phyloP scores from a whole-genome alignment of 1,284 basidiomycete species.

The Bjerkandera adusta region DNA sequence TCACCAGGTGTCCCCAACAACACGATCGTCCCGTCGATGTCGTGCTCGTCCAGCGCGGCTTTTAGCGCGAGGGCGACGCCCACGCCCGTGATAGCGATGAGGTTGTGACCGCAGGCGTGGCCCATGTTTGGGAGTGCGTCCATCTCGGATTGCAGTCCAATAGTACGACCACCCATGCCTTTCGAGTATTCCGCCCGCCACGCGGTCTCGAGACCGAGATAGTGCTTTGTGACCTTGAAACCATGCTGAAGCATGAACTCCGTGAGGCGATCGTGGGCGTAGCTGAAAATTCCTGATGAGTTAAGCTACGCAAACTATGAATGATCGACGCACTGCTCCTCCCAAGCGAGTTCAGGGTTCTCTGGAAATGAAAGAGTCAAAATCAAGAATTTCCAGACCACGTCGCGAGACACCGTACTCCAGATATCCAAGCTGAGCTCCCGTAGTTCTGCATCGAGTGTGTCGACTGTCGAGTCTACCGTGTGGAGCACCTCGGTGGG shows the following conservation, averaged over 20 bases:
- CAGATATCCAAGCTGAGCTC: constrained; percentile 37
- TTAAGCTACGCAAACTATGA: neutral
- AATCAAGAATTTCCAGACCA: neutral
- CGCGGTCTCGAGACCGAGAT: constrained; percentile 58
- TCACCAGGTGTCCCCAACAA: constrained; percentile 81
- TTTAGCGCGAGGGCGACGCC: constrained; percentile 73
- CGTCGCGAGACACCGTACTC: constrained; percentile 18
- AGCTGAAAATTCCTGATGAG: constrained; percentile 15
- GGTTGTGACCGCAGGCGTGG: constrained; percentile 84
- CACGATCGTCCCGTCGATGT: constrained; percentile 68
- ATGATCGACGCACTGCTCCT: constrained; percentile 26
- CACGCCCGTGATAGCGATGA: constrained; percentile 80
- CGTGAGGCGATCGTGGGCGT: constrained; percentile 34
- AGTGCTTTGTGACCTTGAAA: constrained; percentile 53
- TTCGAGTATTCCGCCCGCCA: constrained; percentile 59
- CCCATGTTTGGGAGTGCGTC: constrained; percentile 59
- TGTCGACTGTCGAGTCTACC: constrained; percentile 30
- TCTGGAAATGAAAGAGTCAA: constrained; percentile 19
- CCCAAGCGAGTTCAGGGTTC: constrained; percentile 29
- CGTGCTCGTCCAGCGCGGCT: constrained; percentile 60
- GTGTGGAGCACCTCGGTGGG: constrained; percentile 22
- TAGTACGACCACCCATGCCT: constrained; percentile 53
- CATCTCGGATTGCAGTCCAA: constrained; percentile 78
- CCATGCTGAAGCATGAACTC: constrained; percentile 41
- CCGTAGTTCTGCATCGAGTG: constrained; percentile 29